Conservation (phyloP, 2,329 filamentous ascomycete genomes). For the Aschersonia sp. region DNA sequence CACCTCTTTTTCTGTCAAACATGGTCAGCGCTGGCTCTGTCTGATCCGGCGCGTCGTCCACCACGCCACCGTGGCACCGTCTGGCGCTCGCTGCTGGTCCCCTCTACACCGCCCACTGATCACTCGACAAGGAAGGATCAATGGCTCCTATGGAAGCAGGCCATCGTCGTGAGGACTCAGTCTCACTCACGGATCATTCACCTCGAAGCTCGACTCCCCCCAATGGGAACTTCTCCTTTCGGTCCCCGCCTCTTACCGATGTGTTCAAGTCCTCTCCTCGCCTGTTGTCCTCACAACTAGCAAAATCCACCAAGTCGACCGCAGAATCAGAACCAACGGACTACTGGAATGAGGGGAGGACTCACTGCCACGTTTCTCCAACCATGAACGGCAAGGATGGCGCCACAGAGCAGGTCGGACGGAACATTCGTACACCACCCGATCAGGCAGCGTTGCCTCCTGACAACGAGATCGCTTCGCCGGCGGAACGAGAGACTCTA, state of each 20-base stretch:
- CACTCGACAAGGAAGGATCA: neutral
- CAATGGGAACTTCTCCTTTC: slow-evolving; percentile 3
- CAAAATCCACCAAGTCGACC: neutral
- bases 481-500: slow-evolving; percentile 1
- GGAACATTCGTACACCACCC: neutral
- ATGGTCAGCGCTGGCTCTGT: no score
- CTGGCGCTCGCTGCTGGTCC: no score
- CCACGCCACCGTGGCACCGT: no score
- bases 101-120: neutral
- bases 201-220: slow-evolving; percentile 5
- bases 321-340: slow-evolving; percentile 3
- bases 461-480: neutral
- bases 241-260: slow-evolving; percentile 3
- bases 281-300: neutral
- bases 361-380: slow-evolving; percentile 5
- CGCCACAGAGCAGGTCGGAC: neutral
- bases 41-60: no score
- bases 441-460: neutral
- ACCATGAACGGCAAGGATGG: neutral
- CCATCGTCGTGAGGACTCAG: slow-evolving; percentile 5
- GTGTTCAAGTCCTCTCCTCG: neutral
- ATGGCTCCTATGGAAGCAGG: neutral
- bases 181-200: slow-evolving; percentile 7
- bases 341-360: slow-evolving; percentile 8
- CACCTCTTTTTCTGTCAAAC: no score